Conservation (phyloP, 495 filamentous ascomycete species). For the Podospora bellae-mahoneyi region DNA sequence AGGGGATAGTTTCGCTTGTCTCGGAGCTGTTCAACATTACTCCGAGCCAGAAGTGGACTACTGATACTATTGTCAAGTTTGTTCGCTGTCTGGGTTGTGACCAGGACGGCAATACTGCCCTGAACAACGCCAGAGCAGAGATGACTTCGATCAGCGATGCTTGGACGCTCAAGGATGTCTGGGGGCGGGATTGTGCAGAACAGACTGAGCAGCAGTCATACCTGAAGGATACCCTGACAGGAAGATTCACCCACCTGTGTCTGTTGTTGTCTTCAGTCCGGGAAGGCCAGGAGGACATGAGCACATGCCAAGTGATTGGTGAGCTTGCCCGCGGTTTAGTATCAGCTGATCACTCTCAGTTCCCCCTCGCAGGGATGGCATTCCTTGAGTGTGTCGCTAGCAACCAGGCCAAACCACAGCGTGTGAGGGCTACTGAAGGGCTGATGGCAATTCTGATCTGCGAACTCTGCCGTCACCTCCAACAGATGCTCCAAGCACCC, state of each 20-base stretch:
- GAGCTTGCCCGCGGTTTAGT: not conserved
- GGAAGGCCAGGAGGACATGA: not conserved
- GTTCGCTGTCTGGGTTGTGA: not conserved
- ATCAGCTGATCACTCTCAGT: constrained; percentile 11
- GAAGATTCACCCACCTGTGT: not conserved
- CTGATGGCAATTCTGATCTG: constrained; percentile 17
- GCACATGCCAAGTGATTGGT: not conserved
- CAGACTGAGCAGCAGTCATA: not conserved
- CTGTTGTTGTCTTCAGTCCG: not conserved
- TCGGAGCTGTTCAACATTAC: not conserved
- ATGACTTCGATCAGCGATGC: not conserved
- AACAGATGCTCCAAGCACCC: not conserved
- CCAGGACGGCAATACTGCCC: not conserved
- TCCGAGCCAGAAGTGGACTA: not conserved
- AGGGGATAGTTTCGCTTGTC: not conserved
- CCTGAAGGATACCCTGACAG: not conserved
- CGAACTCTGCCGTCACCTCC: constrained; percentile 24
- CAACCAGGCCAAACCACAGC: not conserved
- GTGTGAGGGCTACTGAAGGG: not conserved
- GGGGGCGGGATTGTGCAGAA: not conserved
- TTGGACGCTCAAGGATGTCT: not conserved
- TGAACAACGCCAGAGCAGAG: not conserved
- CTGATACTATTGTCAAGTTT: not conserved
- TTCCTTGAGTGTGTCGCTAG: constrained; percentile 18
- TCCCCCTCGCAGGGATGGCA: constrained; percentile 7